Percentiles rank a stretch among this genome's conserved stretches.
phyloP scores from a whole-genome alignment of 768 basidiomycete species.

The Daedaleopsis nitida region DNA sequence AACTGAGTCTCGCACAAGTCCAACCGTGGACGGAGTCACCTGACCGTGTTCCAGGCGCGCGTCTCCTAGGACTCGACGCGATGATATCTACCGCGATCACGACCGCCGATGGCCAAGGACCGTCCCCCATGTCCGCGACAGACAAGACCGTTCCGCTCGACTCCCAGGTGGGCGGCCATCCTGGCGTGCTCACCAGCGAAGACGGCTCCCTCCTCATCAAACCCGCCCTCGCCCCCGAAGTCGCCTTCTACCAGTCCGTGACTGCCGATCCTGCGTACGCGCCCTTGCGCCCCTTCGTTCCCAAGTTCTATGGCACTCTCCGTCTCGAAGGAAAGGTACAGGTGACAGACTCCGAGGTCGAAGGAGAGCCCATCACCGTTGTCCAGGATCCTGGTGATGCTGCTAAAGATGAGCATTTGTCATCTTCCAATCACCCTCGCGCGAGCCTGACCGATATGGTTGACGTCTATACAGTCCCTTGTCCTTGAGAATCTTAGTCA shows the following conservation, averaged over 20 bases:
- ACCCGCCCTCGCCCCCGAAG: constrained; percentile 63
- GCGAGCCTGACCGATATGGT: not conserved
- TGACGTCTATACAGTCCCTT: constrained; percentile 53
- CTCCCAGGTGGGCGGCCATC: constrained; percentile 82
- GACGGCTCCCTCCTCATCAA: constrained; percentile 85
- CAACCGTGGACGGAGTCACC: too few species aligned
- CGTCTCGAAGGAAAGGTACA: constrained; percentile 66
- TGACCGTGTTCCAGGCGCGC: too few species aligned
- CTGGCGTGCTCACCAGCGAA: constrained; percentile 68
- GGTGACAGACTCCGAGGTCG: constrained; percentile 28
- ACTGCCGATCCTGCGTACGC: constrained; percentile 42
- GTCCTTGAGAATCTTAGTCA: constrained; percentile 85
- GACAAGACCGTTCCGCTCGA: constrained; percentile 36
- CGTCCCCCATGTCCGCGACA: not conserved
- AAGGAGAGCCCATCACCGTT: constrained; percentile 14
- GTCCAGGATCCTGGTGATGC: constrained; percentile 23
- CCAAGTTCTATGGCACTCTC: constrained; percentile 80
- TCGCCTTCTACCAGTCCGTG: constrained; percentile 68
- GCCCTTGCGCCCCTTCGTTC: constrained; percentile 59
- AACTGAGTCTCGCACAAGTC: too few species aligned
- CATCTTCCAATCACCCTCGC: not conserved
- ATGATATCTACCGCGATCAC: too few species aligned
- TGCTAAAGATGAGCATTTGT: constrained; percentile 50
- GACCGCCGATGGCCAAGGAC: too few species aligned
- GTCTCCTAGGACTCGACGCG: too few species aligned